A percentile compares a stretch with the other conserved stretches of the same genome.
Conservation (phyloP, 2,329 filamentous ascomycete species). For the Fusarium marasasianum region DNA sequence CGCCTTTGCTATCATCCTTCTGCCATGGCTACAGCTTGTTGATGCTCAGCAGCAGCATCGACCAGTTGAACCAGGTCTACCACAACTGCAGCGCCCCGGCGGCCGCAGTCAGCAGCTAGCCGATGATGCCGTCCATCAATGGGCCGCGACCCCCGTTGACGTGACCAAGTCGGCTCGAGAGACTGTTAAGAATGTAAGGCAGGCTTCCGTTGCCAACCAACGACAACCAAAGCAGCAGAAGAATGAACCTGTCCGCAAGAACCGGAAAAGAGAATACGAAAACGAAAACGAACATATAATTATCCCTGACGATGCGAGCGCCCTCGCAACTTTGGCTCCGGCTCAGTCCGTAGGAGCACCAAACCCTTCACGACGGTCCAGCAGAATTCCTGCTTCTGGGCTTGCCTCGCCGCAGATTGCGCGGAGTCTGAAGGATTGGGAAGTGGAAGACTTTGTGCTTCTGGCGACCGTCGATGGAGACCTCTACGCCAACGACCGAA, state of each 20-base stretch:
- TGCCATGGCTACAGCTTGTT: conserved; percentile 65
- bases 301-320: conserved; percentile 80
- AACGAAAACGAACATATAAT: conserved; percentile 47
- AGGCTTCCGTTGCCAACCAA: conserved; percentile 38
- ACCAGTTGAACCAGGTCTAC: conserved; percentile 35
- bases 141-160: conserved; percentile 46
- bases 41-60: conserved; percentile 72
- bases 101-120: conserved; percentile 41
- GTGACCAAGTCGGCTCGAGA: conserved; percentile 43
- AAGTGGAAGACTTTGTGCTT: conserved; percentile 99
- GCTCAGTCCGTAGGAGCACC: conserved; percentile 95
- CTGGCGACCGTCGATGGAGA: conserved; percentile 99
- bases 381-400: conserved; percentile 68
- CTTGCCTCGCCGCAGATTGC: conserved; percentile 87
- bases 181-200: conserved; percentile 42
- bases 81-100: conserved; percentile 33
- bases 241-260: conserved; percentile 43
- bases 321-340: conserved; percentile 98
- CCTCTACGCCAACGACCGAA: conserved; percentile 89
- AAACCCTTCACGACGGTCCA: conserved; percentile 71
- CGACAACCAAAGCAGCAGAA: conserved; percentile 41
- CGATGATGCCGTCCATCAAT: conserved; percentile 44
- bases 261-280: conserved; percentile 45
- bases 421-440: conserved; percentile 99
- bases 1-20: conserved; percentile 66